phyloP scores from a whole-genome alignment of 2,329 filamentous ascomycete genomes.

The Meredithiella fracta region DNA sequence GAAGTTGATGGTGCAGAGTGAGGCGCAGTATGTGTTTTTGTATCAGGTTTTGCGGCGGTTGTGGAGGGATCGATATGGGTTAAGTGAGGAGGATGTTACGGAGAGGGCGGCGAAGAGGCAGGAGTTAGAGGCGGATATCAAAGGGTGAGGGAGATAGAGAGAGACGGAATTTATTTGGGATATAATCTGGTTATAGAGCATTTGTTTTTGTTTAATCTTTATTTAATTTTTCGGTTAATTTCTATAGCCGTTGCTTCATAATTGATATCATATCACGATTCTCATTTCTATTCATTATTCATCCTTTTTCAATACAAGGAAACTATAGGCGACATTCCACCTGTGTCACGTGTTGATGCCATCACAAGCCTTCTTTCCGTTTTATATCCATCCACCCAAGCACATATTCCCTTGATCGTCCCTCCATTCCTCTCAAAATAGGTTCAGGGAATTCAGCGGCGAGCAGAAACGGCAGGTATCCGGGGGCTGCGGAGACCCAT shows the following conservation, averaged over 20 bases:
- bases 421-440: no score
- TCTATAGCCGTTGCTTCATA: background rate
- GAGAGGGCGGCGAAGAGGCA: slow-evolving; percentile 4
- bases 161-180: background rate
- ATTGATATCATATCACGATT: no score
- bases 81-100: slow-evolving; percentile 7
- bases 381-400: no score
- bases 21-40: slow-evolving; percentile 69
- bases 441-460: no score
- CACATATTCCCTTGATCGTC: no score
- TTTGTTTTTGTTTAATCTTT: background rate
- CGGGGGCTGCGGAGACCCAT: no score
- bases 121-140: background rate
- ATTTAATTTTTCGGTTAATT: background rate
- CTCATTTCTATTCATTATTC: no score
- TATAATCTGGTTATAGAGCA: background rate
- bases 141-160: background rate
- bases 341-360: background rate
- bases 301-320: background rate
- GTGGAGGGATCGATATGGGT: slow-evolving; percentile 50
- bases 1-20: slow-evolving; percentile 88
- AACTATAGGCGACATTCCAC: background rate
- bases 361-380: no score
- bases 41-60: slow-evolving; percentile 69
- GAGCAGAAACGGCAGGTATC: no score